Conservation (phyloP, 1,284 basidiomycete genomes). For the Naganishia albida region DNA sequence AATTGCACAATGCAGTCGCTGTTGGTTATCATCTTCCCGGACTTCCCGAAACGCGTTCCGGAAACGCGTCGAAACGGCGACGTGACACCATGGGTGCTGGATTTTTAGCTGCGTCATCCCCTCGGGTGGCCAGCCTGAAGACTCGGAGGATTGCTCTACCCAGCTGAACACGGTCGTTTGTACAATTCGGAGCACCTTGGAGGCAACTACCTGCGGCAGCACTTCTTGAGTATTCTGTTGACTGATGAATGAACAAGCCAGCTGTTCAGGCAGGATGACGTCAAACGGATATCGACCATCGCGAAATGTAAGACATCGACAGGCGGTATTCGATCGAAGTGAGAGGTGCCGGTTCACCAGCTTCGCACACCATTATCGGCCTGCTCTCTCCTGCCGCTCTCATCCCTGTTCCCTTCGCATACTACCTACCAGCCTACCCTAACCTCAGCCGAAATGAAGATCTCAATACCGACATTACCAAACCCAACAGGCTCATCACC, state of each 20-base stretch:
- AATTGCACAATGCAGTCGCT: not conserved
- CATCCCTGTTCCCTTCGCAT: not conserved
- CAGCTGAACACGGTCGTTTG: no score
- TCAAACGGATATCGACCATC: not conserved
- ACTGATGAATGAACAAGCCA: not conserved
- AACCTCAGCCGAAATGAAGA: constrained; percentile 9
- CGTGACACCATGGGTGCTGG: no score
- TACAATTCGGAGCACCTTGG: no score
- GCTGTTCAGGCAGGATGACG: not conserved
- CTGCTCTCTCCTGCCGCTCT: not conserved
- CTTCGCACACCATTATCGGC: not conserved
- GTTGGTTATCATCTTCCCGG: no score
- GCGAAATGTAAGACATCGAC: constrained; percentile 1
- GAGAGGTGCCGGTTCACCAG: not conserved
- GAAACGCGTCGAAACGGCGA: no score
- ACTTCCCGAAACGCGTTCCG: no score
- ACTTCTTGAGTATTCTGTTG: no score
- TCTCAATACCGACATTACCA: constrained; percentile 30
- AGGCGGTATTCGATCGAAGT: not conserved
- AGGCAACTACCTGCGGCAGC: no score
- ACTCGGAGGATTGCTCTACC: no score
- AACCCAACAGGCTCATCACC: constrained; percentile 19
- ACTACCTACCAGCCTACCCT: no score
- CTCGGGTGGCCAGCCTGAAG: no score
- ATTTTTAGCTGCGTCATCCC: no score